Conservation (phyloP, 2,329 filamentous ascomycete genomes). For the Trichoderma harzianum region DNA sequence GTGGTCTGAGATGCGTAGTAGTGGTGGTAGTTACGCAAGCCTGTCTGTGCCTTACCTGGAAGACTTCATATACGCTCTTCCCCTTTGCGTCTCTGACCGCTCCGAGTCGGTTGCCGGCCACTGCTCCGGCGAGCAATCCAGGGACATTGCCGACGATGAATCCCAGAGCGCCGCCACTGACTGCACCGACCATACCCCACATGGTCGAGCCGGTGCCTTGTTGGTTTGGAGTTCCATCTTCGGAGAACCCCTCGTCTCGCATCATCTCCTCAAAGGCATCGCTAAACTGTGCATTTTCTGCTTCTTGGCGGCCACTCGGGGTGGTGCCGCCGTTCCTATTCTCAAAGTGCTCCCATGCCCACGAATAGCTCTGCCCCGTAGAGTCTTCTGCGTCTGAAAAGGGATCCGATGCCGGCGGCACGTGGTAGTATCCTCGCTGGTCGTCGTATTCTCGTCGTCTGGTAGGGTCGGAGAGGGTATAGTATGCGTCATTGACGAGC, state of each 20-base stretch:
- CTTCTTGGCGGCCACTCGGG: conserved; percentile 46
- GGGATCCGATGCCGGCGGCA: conserved; percentile 35
- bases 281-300: conserved; percentile 80
- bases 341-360: conserved; percentile 67
- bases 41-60: conserved; percentile 48
- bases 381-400: conserved; percentile 46
- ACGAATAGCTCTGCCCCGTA: conserved; percentile 61
- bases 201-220: conserved; percentile 63
- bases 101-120: conserved; percentile 89
- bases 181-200: conserved; percentile 80
- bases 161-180: conserved; percentile 84
- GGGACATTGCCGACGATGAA: conserved; percentile 95
- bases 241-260: conserved; percentile 77
- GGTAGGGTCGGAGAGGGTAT: conserved; percentile 75
- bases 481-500: conserved; percentile 90
- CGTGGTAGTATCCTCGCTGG: conserved; percentile 44
- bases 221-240: conserved; percentile 50
- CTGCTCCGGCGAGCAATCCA: conserved; percentile 81
- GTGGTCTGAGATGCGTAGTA: background rate
- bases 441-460: conserved; percentile 83
- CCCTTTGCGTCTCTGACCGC: conserved; percentile 84
- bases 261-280: conserved; percentile 88
- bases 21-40: background rate
- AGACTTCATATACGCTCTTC: conserved; percentile 93
- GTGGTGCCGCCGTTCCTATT: conserved; percentile 35